Conservation (phyloP, 2,329 filamentous ascomycete species). For the Aspergillus udagawae region DNA sequence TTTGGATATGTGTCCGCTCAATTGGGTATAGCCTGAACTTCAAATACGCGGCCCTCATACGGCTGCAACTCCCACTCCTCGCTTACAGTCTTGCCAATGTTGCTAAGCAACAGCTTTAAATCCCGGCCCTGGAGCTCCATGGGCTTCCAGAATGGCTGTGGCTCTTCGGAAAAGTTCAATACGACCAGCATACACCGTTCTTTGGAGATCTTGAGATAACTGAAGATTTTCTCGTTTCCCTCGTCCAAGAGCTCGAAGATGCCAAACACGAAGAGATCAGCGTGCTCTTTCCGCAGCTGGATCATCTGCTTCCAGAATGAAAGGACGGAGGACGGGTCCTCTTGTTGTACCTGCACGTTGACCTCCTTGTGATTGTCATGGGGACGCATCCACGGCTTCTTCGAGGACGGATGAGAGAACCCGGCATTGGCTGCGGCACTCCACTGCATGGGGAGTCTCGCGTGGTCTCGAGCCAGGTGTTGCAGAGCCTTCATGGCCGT, state of each 20-base stretch:
- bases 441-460: conserved; percentile 70
- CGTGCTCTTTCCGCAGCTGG: conserved; percentile 54
- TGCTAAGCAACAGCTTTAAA: conserved; percentile 21
- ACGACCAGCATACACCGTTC: conserved; percentile 7
- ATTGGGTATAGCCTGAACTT: conserved; percentile 7
- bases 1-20: not conserved
- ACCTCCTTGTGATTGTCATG: conserved; percentile 54
- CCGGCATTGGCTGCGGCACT: conserved; percentile 56
- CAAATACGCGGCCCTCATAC: conserved; percentile 34
- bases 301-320: conserved; percentile 59
- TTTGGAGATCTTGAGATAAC: conserved; percentile 15
- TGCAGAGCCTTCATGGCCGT: conserved; percentile 51
- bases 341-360: conserved; percentile 49
- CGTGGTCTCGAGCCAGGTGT: conserved; percentile 63
- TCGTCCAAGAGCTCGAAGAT: conserved; percentile 55
- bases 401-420: conserved; percentile 51
- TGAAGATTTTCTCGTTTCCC: conserved; percentile 51
- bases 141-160: not conserved
- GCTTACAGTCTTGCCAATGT: conserved; percentile 13
- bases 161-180: conserved; percentile 14
- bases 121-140: not conserved
- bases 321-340: conserved; percentile 46
- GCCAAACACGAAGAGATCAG: conserved; percentile 64
- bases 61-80: conserved; percentile 19
- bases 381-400: conserved; percentile 62